These are phyloP conservation scores for Trametes villosa DNA, from an alignment of 768 basidiomycete species.

Conservation along the genomic window DNA sequence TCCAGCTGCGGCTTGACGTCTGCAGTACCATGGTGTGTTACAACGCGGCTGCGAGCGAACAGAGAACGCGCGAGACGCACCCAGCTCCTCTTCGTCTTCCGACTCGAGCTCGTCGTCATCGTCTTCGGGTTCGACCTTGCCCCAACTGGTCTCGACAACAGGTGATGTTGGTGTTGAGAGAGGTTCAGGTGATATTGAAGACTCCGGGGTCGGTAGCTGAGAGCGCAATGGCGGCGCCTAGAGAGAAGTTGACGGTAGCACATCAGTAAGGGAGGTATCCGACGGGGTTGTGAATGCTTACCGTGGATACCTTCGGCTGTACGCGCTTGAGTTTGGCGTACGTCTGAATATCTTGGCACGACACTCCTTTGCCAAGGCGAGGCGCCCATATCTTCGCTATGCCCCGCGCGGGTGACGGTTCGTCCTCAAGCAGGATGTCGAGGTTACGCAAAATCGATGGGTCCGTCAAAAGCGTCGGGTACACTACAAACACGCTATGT, in stretches of 20 bases:
- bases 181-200: constrained; percentile 20
- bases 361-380: constrained; percentile 10
- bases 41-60: not conserved
- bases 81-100: constrained; percentile 5
- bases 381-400: constrained; percentile 17
- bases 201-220: constrained; percentile 17
- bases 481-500: constrained; percentile 11
- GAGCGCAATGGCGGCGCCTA: not conserved
- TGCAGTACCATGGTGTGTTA: not conserved
- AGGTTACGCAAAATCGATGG: not conserved
- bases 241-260: too few species aligned
- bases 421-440: constrained; percentile 14
- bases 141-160: constrained; percentile 7
- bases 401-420: not conserved
- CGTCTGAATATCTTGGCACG: constrained; percentile 7
- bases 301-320: not conserved
- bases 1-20: not conserved
- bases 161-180: constrained; percentile 6
- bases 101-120: constrained; percentile 12
- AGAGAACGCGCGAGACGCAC: not conserved
- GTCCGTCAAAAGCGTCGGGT: constrained; percentile 12
- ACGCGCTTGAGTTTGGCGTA: constrained; percentile 10
- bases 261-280: too few species aligned
- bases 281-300: too few species aligned
- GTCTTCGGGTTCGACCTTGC: constrained; percentile 12